phyloP scores from a whole-genome alignment of 257 asterid species.

The Lantana camara region DNA sequence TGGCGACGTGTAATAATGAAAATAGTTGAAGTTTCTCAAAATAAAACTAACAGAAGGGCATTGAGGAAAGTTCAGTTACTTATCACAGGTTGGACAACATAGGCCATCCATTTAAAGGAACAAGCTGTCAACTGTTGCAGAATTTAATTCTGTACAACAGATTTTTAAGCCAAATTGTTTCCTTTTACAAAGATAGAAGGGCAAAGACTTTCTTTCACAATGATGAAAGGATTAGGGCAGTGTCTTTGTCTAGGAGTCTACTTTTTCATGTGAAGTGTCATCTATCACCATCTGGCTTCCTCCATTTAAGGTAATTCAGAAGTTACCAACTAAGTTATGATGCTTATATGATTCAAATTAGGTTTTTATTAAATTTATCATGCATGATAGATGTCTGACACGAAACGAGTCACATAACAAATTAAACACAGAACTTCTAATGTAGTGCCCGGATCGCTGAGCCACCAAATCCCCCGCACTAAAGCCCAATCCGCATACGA shows the following conservation, averaged over 20 bases:
- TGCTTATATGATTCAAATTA: no score
- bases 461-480: no score
- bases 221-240: constrained; percentile 20
- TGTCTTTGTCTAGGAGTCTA: constrained; percentile 11
- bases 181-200: no score
- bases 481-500: no score
- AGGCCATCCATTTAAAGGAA: constrained; percentile 23
- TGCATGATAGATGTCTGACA: no score
- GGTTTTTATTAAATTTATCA: no score
- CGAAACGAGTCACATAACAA: no score
- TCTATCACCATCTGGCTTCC: background rate
- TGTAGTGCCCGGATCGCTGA: no score
- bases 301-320: background rate
- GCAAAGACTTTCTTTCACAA: constrained; percentile 6
- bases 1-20: constrained; percentile 29
- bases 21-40: background rate
- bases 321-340: background rate
- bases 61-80: constrained; percentile 9
- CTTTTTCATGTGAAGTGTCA: constrained; percentile 38
- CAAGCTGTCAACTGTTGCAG: constrained; percentile 23
- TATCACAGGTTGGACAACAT: constrained; percentile 37
- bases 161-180: constrained; percentile 15
- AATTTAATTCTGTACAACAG: constrained; percentile 17
- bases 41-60: background rate
- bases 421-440: no score